A percentile compares a stretch with the other conserved stretches of the same genome.
Conservation (phyloP, 2,329 filamentous ascomycete species). For the Claviceps capensis region DNA sequence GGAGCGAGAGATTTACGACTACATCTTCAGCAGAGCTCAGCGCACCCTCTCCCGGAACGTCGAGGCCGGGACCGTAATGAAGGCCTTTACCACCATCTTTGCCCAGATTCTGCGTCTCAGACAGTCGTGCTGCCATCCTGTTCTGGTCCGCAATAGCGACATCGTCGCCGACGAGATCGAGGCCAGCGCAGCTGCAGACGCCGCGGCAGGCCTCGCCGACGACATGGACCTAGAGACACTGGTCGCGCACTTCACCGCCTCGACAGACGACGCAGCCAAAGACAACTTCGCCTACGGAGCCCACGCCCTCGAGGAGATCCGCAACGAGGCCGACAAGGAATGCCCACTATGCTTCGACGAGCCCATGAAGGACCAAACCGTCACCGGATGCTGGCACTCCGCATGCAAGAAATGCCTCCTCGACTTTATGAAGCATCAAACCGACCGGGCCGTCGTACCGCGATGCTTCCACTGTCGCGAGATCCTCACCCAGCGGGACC, state of each 20-base stretch:
- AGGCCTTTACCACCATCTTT: slow-evolving; percentile 93
- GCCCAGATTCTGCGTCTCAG: slow-evolving; percentile 87
- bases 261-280: slow-evolving; percentile 49
- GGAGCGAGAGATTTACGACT: slow-evolving; percentile 84
- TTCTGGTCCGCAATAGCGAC: slow-evolving; percentile 73
- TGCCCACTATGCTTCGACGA: slow-evolving; percentile 94
- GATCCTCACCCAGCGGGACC: slow-evolving; percentile 64
- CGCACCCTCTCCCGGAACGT: slow-evolving; percentile 74
- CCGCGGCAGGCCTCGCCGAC: slow-evolving; percentile 69
- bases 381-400: slow-evolving; percentile 95
- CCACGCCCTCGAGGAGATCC: slow-evolving; percentile 80
- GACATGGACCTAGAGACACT: slow-evolving; percentile 90
- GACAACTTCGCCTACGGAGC: slow-evolving; percentile 59
- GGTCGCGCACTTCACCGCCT: slow-evolving; percentile 68
- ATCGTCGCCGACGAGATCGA: slow-evolving; percentile 81
- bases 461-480: slow-evolving; percentile 87
- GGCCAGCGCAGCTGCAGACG: slow-evolving; percentile 59
- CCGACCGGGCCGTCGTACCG: slow-evolving; percentile 58
- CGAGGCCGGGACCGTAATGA: slow-evolving; percentile 83
- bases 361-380: slow-evolving; percentile 85
- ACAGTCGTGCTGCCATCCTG: slow-evolving; percentile 87
- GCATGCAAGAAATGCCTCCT: slow-evolving; percentile 90
- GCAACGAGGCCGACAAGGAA: slow-evolving; percentile 75
- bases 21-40: slow-evolving; percentile 74
- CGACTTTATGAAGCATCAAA: slow-evolving; percentile 79